phyloP scores from a whole-genome alignment of 257 asterid genomes.

The Rehmannia glutinosa region DNA sequence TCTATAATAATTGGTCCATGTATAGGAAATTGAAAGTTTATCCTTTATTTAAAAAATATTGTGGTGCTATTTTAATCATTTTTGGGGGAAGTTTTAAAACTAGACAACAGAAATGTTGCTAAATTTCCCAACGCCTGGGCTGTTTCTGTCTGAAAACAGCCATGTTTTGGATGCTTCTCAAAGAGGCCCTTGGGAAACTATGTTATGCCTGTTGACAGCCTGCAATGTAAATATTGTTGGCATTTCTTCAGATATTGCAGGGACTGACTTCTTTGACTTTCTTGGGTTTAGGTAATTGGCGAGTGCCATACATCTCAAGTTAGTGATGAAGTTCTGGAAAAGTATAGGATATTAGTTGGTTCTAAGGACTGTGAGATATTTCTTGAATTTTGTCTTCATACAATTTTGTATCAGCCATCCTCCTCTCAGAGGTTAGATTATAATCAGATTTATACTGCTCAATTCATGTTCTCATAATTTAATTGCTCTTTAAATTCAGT shows the following conservation, averaged over 20 bases:
- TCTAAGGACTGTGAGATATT: conserved; percentile 67
- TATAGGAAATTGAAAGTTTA: not conserved
- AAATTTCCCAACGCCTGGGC: not conserved
- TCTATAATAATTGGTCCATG: not conserved
- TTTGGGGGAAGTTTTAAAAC: not conserved
- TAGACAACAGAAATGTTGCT: not conserved
- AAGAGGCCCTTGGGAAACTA: not conserved
- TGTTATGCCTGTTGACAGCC: not conserved
- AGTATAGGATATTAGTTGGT: conserved; percentile 48
- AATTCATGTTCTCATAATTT: not conserved
- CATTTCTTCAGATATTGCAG: not conserved
- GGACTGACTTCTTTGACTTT: conserved; percentile 13
- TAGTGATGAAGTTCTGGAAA: conserved; percentile 53
- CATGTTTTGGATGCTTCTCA: not conserved
- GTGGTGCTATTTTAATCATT: not conserved
- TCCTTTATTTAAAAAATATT: not conserved
- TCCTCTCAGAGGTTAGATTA: conserved; percentile 63
- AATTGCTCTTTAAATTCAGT: conserved; percentile 12
- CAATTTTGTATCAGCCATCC: conserved; percentile 73
- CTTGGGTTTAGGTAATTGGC: conserved; percentile 73
- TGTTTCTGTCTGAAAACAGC: not conserved
- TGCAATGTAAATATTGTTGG: not conserved
- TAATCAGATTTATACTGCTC: conserved; percentile 6
- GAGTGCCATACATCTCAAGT: conserved; percentile 73
- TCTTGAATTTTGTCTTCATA: conserved; percentile 85